Percentiles rank a stretch among this genome's conserved stretches.
Conservation (phyloP, 2,329 filamentous ascomycete genomes). For the Colletotrichum chlorophyti region DNA sequence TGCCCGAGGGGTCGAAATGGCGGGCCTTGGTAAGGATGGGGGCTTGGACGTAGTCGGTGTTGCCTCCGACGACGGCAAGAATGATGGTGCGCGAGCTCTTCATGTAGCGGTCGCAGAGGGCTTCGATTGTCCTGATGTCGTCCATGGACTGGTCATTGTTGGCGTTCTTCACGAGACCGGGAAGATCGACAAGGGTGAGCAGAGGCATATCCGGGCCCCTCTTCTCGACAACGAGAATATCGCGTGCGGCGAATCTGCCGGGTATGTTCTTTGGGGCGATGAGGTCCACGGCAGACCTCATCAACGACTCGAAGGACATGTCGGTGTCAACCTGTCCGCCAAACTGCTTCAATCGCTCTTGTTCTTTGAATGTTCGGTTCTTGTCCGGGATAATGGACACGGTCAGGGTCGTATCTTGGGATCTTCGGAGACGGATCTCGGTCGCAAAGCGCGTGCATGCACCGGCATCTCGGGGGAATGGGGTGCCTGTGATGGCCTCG, state of each 20-base stretch:
- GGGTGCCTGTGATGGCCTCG: constrained; percentile 67
- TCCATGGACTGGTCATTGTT: constrained; percentile 59
- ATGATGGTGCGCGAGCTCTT: constrained; percentile 62
- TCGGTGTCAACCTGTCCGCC: constrained; percentile 52
- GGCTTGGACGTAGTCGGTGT: constrained; percentile 61
- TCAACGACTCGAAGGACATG: constrained; percentile 56
- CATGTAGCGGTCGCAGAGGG: constrained; percentile 61
- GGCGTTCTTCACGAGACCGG: constrained; percentile 62
- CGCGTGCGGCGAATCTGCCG: constrained; percentile 56
- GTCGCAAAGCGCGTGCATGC: constrained; percentile 69
- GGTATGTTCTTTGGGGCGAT: constrained; percentile 58
- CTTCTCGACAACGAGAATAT: constrained; percentile 65
- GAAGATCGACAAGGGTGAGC: constrained; percentile 67
- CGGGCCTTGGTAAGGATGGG: constrained; percentile 58
- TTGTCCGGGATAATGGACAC: constrained; percentile 64
- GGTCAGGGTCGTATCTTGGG: constrained; percentile 50
- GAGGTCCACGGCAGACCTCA: constrained; percentile 56
- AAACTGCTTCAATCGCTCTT: constrained; percentile 54
- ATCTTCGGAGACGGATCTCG: constrained; percentile 61
- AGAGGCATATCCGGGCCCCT: constrained; percentile 65
- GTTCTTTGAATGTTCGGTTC: constrained; percentile 51
- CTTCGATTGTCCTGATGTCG: constrained; percentile 59
- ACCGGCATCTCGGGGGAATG: constrained; percentile 65
- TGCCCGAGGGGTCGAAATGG: constrained; percentile 55
- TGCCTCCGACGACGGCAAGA: constrained; percentile 61